Evolutionary conservation across 805 yeast species (phyloP).

Genomic region (Schizosaccharomyces octosporus): DNA sequence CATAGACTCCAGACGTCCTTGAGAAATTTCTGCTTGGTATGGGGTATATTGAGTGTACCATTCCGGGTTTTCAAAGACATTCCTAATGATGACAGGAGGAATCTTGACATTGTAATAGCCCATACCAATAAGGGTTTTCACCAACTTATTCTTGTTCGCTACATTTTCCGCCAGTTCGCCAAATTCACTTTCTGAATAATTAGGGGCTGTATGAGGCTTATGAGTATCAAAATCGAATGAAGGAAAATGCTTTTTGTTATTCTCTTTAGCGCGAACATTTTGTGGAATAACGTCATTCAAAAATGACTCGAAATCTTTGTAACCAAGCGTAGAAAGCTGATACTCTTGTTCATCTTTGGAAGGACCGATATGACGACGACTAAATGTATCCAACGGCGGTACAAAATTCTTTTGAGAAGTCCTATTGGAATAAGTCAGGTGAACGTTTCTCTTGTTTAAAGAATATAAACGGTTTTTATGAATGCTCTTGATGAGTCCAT

Average conservation of each 20-base stretch:
- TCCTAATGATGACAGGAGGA: conserved; percentile 85
- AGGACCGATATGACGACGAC: conserved; percentile 69
- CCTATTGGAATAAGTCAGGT: neutral
- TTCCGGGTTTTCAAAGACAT: conserved; percentile 76
- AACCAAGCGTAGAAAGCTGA: conserved; percentile 47
- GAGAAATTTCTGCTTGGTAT: conserved; percentile 93
- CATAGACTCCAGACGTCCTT: conserved; percentile 78
- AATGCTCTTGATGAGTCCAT: too few species aligned
- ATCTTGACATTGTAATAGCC: conserved; percentile 79
- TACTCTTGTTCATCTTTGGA: conserved; percentile 30
- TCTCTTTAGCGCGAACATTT: conserved; percentile 44
- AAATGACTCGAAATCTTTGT: conserved; percentile 42
- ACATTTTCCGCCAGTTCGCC: conserved; percentile 37
- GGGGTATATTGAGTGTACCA: conserved; percentile 99
- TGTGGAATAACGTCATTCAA: conserved; percentile 52
- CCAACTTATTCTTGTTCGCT: conserved; percentile 51
- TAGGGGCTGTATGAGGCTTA: conserved; percentile 18
- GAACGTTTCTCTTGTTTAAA: neutral
- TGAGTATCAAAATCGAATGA: neutral
- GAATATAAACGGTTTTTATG: too few species aligned
- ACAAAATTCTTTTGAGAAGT: neutral
- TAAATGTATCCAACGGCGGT: conserved; percentile 43
- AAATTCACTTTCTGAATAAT: conserved; percentile 66
- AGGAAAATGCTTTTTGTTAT: conserved; percentile 37
- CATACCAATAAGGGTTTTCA: conserved; percentile 55